These are phyloP conservation scores for Amauroascus verrucosus DNA, from an alignment of 2,329 filamentous ascomycete genomes.

Conservation along the genomic window DNA sequence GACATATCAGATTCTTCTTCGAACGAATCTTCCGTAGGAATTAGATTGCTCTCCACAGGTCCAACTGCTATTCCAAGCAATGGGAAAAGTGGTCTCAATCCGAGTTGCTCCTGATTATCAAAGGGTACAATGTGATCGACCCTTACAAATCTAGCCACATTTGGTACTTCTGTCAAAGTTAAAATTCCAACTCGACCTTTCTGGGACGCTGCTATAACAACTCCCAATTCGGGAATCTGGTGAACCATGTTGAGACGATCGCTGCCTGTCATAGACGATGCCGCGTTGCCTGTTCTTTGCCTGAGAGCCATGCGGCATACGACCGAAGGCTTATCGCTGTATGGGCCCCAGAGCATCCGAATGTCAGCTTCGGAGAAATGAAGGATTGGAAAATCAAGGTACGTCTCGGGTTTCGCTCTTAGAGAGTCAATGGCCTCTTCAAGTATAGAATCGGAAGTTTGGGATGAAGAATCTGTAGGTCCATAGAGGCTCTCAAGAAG, in stretches of 20 bases:
- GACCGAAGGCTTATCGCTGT: conserved; percentile 24
- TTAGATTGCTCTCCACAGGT: conserved; percentile 45
- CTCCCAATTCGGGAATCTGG: conserved; percentile 49
- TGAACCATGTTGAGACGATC: conserved; percentile 50
- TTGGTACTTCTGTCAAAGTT: conserved; percentile 37
- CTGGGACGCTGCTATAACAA: conserved; percentile 49
- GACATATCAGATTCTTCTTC: conserved; percentile 18
- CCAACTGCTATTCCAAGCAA: conserved; percentile 48
- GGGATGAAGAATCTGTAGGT: background rate
- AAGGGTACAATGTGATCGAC: conserved; percentile 49
- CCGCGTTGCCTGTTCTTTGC: conserved; percentile 22
- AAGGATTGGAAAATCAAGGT: conserved; percentile 31
- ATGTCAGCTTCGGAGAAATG: conserved; percentile 36
- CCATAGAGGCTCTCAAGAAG: conserved; percentile 5
- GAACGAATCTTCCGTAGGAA: conserved; percentile 24
- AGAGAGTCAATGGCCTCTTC: background rate
- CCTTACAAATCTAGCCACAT: conserved; percentile 39
- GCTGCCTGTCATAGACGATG: conserved; percentile 21
- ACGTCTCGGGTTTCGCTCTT: background rate
- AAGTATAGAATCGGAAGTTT: background rate
- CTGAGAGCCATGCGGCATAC: conserved; percentile 25
- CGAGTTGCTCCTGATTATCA: conserved; percentile 38
- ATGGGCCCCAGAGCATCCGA: conserved; percentile 28
- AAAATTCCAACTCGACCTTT: conserved; percentile 48
- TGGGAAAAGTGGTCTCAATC: conserved; percentile 35